Percentiles rank a stretch among this genome's conserved stretches.
Evolutionary conservation across 2,329 filamentous ascomycete species (phyloP).

Genomic region (Orbilia ellipsospora): DNA sequence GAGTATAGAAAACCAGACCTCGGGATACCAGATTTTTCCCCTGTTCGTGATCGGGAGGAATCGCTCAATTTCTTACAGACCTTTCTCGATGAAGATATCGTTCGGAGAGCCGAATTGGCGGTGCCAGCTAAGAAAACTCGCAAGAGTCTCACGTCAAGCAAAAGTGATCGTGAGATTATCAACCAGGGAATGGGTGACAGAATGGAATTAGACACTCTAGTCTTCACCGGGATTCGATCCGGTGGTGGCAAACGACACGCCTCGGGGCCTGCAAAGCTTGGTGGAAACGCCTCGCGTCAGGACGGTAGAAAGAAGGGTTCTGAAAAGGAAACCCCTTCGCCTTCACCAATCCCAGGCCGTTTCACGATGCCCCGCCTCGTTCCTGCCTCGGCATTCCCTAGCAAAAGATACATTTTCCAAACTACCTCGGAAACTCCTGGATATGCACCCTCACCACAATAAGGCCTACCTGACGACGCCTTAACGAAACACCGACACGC

Average conservation of each 20-base stretch:
- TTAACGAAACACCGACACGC: too few relatives aligned
- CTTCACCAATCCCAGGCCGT: not conserved
- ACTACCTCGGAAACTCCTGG: too few relatives aligned
- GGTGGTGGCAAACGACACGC: slow-evolving; percentile 20
- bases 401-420: too few relatives aligned
- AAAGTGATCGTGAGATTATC: slow-evolving; percentile 48
- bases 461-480: too few relatives aligned
- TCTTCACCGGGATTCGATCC: slow-evolving; percentile 23
- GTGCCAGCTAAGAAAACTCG: slow-evolving; percentile 14
- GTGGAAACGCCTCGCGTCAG: slow-evolving; percentile 19
- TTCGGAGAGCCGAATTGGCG: slow-evolving; percentile 20
- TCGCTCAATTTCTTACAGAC: slow-evolving; percentile 22
- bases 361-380: slow-evolving; percentile 9
- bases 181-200: slow-evolving; percentile 20
- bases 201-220: slow-evolving; percentile 22
- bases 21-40: slow-evolving; percentile 16
- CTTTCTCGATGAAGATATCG: slow-evolving; percentile 14
- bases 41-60: slow-evolving; percentile 23
- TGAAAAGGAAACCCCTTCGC: slow-evolving; percentile 19
- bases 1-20: slow-evolving; percentile 21
- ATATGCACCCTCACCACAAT: too few relatives aligned
- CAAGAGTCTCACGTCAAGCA: slow-evolving; percentile 15
- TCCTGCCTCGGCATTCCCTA: slow-evolving; percentile 10
- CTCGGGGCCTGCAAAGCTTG: slow-evolving; percentile 33
- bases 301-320: not conserved